phyloP scores from a whole-genome alignment of 2,329 filamentous ascomycete genomes.

The Pseudogymnoascus destructans region DNA sequence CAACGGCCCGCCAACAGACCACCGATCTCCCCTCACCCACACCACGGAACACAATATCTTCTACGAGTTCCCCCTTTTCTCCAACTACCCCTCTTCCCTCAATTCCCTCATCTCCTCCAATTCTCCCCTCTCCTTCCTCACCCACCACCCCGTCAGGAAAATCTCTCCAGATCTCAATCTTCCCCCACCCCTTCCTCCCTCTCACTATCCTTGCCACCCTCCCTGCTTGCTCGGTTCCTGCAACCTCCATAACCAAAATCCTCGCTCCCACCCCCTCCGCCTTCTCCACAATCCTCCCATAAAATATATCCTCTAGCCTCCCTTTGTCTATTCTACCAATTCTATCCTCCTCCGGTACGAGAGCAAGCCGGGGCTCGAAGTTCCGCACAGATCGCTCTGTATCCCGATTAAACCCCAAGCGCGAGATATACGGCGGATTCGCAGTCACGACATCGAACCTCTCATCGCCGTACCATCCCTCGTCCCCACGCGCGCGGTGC shows the following conservation, averaged over 20 bases:
- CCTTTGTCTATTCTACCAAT: not conserved
- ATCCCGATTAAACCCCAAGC: conserved; percentile 41
- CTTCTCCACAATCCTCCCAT: conserved; percentile 48
- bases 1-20: not conserved
- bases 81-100: not conserved
- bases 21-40: not conserved
- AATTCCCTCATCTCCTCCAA: not conserved
- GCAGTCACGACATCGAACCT: conserved; percentile 49
- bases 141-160: conserved; percentile 34
- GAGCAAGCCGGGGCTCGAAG: conserved; percentile 67
- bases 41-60: not conserved
- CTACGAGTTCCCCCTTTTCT: not conserved
- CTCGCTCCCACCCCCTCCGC: conserved; percentile 37
- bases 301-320: conserved; percentile 45
- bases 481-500: not conserved
- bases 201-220: conserved; percentile 44
- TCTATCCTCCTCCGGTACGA: conserved; percentile 44
- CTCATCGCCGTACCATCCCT: not conserved
- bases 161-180: conserved; percentile 61
- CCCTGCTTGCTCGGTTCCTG: conserved; percentile 52
- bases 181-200: conserved; percentile 15
- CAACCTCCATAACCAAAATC: conserved; percentile 57
- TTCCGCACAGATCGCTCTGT: conserved; percentile 64
- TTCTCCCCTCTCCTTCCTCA: not conserved
- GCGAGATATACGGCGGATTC: conserved; percentile 86